Evolutionary conservation across 257 asterid genomes (phyloP), one percentile per base, ranked within the genome.

Genomic region (Scutellaria minor): DNA sequence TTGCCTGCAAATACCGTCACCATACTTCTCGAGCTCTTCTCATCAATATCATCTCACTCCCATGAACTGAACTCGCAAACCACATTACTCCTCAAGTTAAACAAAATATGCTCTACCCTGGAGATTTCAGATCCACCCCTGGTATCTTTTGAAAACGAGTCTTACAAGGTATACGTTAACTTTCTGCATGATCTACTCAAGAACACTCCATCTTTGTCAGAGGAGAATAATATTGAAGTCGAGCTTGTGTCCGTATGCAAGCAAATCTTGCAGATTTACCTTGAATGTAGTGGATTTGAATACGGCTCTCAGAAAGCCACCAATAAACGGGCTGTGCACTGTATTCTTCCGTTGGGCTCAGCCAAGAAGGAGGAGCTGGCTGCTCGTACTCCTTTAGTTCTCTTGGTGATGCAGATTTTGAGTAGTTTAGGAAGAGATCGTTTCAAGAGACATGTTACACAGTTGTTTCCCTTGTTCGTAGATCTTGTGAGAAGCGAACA

Each of bases 401-500:
- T 89, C 14, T 72, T 85, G 12, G 97, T 85, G 64, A 71, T 93
- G 88, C 84, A 78, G 73, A 77, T 86, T 78, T 77, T 93, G 85
- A 72, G 80, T 73, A 85, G 85, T 42, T 83, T 89, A 74, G 93
- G 81, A 39, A 83, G 53, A 18, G 85, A 83, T 73, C 78, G 78
- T 42, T 88, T 89, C 80, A 82, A 79, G 76, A 87, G 79, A 73
- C 80, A 85, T 71, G 77, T 80, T 64, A 83, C 88, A 12, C 82
- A 75, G 79, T 77, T 93, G 66, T 89, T 87, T 72, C 98, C 98
- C 0, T 66, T 89, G 79, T 78, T 93, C 53, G 88, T 88, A 66
- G 93, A 89, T 82, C 95, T 93, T 64, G 93, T 93, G 58, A 89
- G 97, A 73, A 90, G 98, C 64, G 98, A 93, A 87, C 98, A 93